Base-by-base conservation (phyloP, 2,329 filamentous ascomycete genomes). In the Metarhizium sp. region DNA sequence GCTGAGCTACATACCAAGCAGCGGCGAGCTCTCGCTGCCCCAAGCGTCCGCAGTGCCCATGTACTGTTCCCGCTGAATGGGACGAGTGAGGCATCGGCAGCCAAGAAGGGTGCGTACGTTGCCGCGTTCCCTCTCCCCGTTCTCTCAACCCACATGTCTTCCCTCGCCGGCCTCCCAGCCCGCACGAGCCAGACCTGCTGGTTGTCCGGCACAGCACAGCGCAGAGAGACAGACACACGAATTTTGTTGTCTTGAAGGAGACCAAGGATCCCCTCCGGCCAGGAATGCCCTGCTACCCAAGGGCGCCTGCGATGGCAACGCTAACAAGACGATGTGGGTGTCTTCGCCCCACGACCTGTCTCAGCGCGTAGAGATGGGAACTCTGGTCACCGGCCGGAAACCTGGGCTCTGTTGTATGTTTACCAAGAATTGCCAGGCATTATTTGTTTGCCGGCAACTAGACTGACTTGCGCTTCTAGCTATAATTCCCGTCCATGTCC, bases 301-400 rank as follows among this genome's bases (percentile, higher is more conserved):
- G 52, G 42, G 53, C 32, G 40, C 36, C 40, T 46, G 18, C 48
- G 16, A 38, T 38, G 43, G 53, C 51, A 50, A 57, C 51, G 51
- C 53, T 54, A 43, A 38, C 30, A 43, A 20, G 25, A 47, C 30
- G 38, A 34, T 47, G 51, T 51, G 57, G 51, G 40, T 54, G 57
- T 49, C n/a, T 50, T 38, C 45, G 57, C 58, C 58, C 57, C 58
- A 59, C 57, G 55, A 10, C 20, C 56, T 55, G 56, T 55, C 50
- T 57, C 36, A 50, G 25, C 30, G 29, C 29, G 13, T 25, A 57
- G n/a, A 30, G 42, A 6, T 45, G 50, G 45, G 34, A 52, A 16
- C 48, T 57, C 14, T 13, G 42, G 8, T n/a, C 51, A 25, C 18
- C 18, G 2, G 32, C 18, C 18, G 7, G 32, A 34, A 34, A 34